Conservation (phyloP, 2,329 filamentous ascomycete genomes). For the Cladosporium sp. region DNA sequence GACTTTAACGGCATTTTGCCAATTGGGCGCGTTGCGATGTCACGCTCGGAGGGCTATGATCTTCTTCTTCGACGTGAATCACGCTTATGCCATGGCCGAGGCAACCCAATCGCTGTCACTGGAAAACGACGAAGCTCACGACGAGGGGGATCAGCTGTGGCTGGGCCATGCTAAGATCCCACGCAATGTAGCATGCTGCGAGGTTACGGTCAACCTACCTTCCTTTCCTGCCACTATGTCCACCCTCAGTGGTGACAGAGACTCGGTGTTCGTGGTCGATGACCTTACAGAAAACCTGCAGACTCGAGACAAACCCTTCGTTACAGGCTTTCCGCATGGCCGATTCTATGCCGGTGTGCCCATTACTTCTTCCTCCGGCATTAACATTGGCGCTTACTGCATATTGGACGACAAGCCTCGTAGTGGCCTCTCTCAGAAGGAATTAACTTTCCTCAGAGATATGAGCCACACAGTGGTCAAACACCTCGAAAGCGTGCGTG, state of each 20-base stretch:
- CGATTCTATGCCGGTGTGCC: conserved; percentile 57
- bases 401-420: conserved; percentile 53
- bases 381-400: conserved; percentile 55
- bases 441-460: conserved; percentile 51
- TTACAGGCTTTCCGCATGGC: conserved; percentile 22
- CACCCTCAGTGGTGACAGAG: conserved; percentile 12
- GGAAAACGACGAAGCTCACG: conserved; percentile 25
- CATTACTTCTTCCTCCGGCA: conserved; percentile 51
- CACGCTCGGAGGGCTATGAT: conserved; percentile 46
- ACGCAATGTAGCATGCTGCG: conserved; percentile 25
- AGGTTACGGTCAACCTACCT: conserved; percentile 24
- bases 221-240: conserved; percentile 17
- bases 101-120: conserved; percentile 44
- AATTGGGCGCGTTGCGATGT: conserved; percentile 47
- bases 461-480: conserved; percentile 54
- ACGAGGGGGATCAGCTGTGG: conserved; percentile 22
- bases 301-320: conserved; percentile 26
- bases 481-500: conserved; percentile 53
- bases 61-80: conserved; percentile 45
- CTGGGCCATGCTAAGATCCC: conserved; percentile 25
- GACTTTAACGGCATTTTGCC: conserved; percentile 44
- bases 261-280: conserved; percentile 24
- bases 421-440: conserved; percentile 43
- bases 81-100: conserved; percentile 50
- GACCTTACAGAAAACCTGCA: conserved; percentile 22